These are phyloP conservation scores for Babesia sp. DNA, from an alignment of 169 alveolate species.

Conservation along the genomic window DNA sequence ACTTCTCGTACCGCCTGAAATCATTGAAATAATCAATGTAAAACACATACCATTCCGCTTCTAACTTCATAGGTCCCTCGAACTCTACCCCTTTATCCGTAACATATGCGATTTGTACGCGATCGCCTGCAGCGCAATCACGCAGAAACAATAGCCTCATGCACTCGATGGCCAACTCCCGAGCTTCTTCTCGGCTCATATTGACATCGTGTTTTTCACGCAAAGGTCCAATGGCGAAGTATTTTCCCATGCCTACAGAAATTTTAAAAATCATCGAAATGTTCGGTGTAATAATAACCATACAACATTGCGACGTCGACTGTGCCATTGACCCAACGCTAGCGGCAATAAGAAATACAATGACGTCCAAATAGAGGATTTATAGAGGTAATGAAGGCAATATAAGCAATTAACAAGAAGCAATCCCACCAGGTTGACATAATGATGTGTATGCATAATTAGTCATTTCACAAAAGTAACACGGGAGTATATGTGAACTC, in stretches of 20 bases:
- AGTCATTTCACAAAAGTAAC: too few relatives aligned
- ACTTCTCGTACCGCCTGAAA: slow-evolving; percentile 55
- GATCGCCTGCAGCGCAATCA: slow-evolving; percentile 63
- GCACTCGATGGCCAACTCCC: slow-evolving; percentile 55
- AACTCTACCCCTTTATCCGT: slow-evolving; percentile 45
- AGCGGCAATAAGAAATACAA: too few relatives aligned
- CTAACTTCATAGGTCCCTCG: slow-evolving; percentile 51
- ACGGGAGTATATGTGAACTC: too few relatives aligned
- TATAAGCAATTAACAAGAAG: too few relatives aligned
- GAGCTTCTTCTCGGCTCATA: slow-evolving; percentile 52
- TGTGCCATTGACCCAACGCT: too few relatives aligned
- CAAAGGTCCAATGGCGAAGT: slow-evolving; percentile 70
- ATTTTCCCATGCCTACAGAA: slow-evolving; percentile 61
- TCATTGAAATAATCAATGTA: background rate
- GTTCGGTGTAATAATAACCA: too few relatives aligned
- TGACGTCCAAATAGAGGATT: too few relatives aligned
- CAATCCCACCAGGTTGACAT: too few relatives aligned
- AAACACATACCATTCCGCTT: slow-evolving; percentile 57
- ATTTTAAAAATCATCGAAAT: too few relatives aligned
- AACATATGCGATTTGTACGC: slow-evolving; percentile 59
- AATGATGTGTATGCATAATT: too few relatives aligned
- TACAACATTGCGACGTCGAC: too few relatives aligned
- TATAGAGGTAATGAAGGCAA: too few relatives aligned
- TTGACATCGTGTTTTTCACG: slow-evolving; percentile 56
- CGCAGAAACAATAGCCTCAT: slow-evolving; percentile 58